Conservation (phyloP, 257 asterid species). For the Nicotiana tabacum region DNA sequence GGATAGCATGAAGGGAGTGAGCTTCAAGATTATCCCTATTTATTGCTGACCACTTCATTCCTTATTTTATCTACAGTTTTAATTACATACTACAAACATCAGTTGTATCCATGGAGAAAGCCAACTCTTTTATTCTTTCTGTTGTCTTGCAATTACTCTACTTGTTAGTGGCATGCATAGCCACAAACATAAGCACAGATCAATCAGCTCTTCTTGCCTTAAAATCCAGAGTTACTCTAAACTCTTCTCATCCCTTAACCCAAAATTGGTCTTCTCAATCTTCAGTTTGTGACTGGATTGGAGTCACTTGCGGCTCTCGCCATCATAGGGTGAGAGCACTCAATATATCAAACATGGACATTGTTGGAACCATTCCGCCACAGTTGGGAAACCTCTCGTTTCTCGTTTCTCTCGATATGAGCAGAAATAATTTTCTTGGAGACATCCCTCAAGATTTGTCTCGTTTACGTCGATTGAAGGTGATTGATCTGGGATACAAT, state of each 20-base stretch:
- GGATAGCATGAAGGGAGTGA: neutral
- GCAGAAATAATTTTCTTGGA: conserved; percentile 22
- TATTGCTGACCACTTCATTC: neutral
- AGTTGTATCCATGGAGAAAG: neutral
- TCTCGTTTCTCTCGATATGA: conserved; percentile 14
- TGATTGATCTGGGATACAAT: conserved; percentile 8
- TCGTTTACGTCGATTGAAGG: conserved; percentile 6
- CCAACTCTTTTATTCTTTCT: neutral
- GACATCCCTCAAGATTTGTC: neutral
- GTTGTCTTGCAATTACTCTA: neutral
- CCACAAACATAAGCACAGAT: neutral
- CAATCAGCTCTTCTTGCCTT: neutral
- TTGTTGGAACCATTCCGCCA: neutral
- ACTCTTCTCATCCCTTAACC: neutral
- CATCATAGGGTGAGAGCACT: neutral
- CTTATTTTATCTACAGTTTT: neutral
- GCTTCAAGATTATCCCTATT: neutral
- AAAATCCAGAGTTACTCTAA: neutral
- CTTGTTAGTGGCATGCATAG: neutral
- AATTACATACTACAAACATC: too few species aligned
- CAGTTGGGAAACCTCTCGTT: conserved; percentile 17
- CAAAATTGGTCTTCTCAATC: conserved; percentile 2
- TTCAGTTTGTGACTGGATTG: conserved; percentile 11
- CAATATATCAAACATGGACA: neutral
- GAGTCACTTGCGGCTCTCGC: conserved; percentile 1